Percentiles rank a stretch among this genome's conserved stretches.
Evolutionary conservation across 1,139 yeast genomes (phyloP).

Genomic region (Blastobotrys buckinghamii): DNA sequence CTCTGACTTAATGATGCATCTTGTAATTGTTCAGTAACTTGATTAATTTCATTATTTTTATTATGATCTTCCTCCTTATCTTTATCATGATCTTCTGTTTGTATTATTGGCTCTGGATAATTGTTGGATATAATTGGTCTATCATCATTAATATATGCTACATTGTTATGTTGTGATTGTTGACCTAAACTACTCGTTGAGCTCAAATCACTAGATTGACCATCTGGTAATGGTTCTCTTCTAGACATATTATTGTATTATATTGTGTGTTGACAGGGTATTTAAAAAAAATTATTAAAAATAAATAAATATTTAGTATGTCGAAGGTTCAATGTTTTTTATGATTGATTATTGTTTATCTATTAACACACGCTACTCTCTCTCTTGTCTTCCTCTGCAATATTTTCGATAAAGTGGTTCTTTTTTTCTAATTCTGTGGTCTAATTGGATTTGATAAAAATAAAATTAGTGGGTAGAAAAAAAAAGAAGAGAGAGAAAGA

Average conservation of each 20-base stretch:
- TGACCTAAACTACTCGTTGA: not conserved
- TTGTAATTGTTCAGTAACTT: slow-evolving; percentile 13
- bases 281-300: too few species aligned
- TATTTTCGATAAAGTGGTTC: too few species aligned
- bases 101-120: not conserved
- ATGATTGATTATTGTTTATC: too few species aligned
- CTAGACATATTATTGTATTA: not conserved
- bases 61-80: not conserved
- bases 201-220: not conserved
- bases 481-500: too few species aligned
- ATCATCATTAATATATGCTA: not conserved
- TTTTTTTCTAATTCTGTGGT: too few species aligned
- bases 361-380: too few species aligned
- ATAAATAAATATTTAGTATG: too few species aligned
- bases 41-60: slow-evolving; percentile 2
- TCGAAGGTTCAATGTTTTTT: too few species aligned
- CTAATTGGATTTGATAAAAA: too few species aligned
- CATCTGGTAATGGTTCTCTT: slow-evolving; percentile 3
- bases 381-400: too few species aligned
- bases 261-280: not conserved
- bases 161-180: not conserved
- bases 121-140: not conserved
- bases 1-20: slow-evolving; percentile 22
- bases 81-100: not conserved
- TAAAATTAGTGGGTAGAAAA: too few species aligned